phyloP scores from a whole-genome alignment of 2,329 filamentous ascomycete genomes.

The Neofusicoccum laricinum region DNA sequence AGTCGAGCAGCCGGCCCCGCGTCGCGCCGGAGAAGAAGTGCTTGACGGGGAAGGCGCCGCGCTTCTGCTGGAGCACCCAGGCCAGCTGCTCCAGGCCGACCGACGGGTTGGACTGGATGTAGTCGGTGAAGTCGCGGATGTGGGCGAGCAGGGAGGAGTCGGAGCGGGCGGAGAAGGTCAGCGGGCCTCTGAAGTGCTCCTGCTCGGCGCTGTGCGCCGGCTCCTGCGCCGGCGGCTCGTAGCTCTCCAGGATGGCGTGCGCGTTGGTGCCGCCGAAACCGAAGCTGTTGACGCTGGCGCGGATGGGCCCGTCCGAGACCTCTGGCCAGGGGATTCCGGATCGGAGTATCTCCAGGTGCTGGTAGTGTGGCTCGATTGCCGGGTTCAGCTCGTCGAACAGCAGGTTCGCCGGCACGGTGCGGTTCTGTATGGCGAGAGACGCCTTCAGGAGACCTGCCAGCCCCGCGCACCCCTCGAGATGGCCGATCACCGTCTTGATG shows the following conservation, averaged over 20 bases:
- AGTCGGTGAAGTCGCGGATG: background rate
- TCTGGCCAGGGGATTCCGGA: conserved; percentile 19
- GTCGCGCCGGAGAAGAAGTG: background rate
- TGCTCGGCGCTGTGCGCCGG: no score
- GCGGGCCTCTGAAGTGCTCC: background rate
- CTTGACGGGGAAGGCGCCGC: conserved; percentile 17
- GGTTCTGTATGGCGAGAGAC: conserved; percentile 36
- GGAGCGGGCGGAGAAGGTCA: conserved; percentile 17
- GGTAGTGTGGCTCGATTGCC: conserved; percentile 23
- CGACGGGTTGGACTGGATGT: background rate
- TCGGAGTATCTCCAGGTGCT: conserved; percentile 10
- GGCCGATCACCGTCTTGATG: conserved; percentile 41
- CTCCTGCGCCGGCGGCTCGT: background rate
- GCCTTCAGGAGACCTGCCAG: conserved; percentile 38
- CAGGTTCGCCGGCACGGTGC: conserved; percentile 33
- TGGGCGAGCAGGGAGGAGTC: conserved; percentile 6
- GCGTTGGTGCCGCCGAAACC: conserved; percentile 28
- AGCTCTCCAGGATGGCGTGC: conserved; percentile 25
- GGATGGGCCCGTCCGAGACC: background rate
- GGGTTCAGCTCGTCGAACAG: conserved; percentile 33
- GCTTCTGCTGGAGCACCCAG: conserved; percentile 19
- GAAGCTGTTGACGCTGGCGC: conserved; percentile 25
- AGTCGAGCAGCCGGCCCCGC: background rate
- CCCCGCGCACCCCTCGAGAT: conserved; percentile 41
- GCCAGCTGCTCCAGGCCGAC: conserved; percentile 15